phyloP scores from a whole-genome alignment of 2,329 filamentous ascomycete genomes.

The Beauveria brongniartii region DNA sequence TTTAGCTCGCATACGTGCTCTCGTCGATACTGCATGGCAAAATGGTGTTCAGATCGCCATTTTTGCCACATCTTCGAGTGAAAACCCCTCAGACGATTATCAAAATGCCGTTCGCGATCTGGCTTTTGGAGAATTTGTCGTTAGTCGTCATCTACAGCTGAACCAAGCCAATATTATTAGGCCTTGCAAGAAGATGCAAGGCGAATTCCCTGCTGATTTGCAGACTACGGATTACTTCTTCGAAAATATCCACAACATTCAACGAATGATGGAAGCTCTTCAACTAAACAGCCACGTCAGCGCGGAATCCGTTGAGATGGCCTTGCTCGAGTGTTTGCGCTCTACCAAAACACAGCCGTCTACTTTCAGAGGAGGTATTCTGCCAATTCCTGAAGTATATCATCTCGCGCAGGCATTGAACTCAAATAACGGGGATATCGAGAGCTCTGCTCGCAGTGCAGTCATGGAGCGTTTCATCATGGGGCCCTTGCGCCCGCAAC shows the following conservation, averaged over 20 bases:
- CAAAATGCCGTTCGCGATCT: constrained; percentile 30
- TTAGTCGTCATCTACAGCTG: constrained; percentile 27
- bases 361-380: constrained; percentile 26
- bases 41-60: constrained; percentile 66
- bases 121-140: constrained; percentile 33
- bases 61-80: constrained; percentile 64
- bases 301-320: background rate
- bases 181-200: background rate
- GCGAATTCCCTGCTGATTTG: constrained; percentile 15
- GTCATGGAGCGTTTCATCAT: constrained; percentile 25
- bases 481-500: constrained; percentile 24
- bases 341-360: constrained; percentile 20
- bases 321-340: constrained; percentile 14
- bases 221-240: constrained; percentile 32
- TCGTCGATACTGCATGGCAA: constrained; percentile 64
- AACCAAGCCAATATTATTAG: constrained; percentile 18
- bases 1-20: constrained; percentile 58
- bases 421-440: constrained; percentile 17
- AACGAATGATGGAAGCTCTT: constrained; percentile 36
- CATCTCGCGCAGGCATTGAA: constrained; percentile 28
- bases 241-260: constrained; percentile 40
- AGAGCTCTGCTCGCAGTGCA: constrained; percentile 17
- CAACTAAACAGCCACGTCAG: constrained; percentile 15
- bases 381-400: constrained; percentile 32
- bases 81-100: constrained; percentile 39